A percentile compares a stretch with the other conserved stretches of the same genome.
These are phyloP conservation scores for Elsinoe arachidis DNA, from an alignment of 2,329 filamentous ascomycete species.

Conservation along the genomic window DNA sequence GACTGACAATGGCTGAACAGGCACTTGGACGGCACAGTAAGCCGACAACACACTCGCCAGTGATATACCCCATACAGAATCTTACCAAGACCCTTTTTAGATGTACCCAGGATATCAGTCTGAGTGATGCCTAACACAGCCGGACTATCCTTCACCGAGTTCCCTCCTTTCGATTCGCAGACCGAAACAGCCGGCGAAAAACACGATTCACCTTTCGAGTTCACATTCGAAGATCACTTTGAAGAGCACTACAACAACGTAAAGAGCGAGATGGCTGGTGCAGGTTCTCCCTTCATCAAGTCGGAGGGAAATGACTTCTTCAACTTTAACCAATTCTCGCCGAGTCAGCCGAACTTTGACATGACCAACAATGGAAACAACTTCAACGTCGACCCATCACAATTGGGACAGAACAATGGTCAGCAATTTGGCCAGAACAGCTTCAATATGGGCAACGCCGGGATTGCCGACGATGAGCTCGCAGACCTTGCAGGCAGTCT, in stretches of 20 bases:
- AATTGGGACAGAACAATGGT: slow-evolving; percentile 57
- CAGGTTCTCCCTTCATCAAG: slow-evolving; percentile 57
- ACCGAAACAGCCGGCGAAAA: slow-evolving; percentile 20
- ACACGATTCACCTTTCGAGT: slow-evolving; percentile 29
- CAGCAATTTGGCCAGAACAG: slow-evolving; percentile 52
- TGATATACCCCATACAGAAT: slow-evolving; percentile 26
- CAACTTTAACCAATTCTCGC: slow-evolving; percentile 34
- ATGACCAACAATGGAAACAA: slow-evolving; percentile 34
- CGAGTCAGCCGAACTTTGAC: slow-evolving; percentile 15
- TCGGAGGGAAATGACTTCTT: slow-evolving; percentile 58
- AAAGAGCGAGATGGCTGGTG: slow-evolving; percentile 42
- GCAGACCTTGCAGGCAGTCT: slow-evolving; percentile 51
- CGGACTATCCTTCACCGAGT: slow-evolving; percentile 24
- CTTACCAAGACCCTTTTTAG: slow-evolving; percentile 14
- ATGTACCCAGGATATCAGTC: slow-evolving; percentile 12
- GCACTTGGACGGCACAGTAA: slow-evolving; percentile 23
- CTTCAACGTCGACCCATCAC: slow-evolving; percentile 71
- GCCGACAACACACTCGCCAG: slow-evolving; percentile 35
- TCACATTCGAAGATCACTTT: slow-evolving; percentile 25
- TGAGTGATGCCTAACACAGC: slow-evolving; percentile 14
- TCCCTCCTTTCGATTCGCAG: slow-evolving; percentile 27
- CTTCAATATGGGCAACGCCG: slow-evolving; percentile 68
- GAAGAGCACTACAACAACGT: slow-evolving; percentile 17
- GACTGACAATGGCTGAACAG: slow-evolving; percentile 10
- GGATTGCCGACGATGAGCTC: slow-evolving; percentile 82